Evolutionary conservation across 139 green algal species (phyloP).

Genomic region (Zygnema circumcarinatum): DNA sequence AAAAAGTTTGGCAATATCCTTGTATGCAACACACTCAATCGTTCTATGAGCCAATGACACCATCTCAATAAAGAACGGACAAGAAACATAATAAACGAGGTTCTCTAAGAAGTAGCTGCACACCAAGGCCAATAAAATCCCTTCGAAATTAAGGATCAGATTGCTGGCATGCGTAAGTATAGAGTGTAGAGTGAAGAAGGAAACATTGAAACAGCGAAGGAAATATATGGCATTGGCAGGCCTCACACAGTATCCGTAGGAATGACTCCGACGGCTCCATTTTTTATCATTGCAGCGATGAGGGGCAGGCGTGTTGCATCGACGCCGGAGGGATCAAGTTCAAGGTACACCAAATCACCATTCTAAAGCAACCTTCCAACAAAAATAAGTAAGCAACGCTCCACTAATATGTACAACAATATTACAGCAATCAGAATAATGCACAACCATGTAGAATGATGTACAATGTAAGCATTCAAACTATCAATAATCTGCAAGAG

Average conservation of each 20-base stretch:
- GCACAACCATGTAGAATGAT: neutral
- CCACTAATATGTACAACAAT: neutral
- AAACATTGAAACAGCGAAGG: too few species aligned
- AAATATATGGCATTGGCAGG: too few species aligned
- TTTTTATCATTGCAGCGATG: constrained; percentile 35
- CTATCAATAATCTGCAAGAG: neutral
- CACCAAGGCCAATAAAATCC: neutral
- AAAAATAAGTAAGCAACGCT: neutral
- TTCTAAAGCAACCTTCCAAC: neutral
- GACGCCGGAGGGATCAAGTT: constrained; percentile 3
- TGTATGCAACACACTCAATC: too few species aligned
- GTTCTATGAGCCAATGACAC: too few species aligned
- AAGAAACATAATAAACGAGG: too few species aligned
- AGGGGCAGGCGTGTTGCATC: neutral
- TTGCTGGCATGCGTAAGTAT: too few species aligned
- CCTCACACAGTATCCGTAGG: constrained; percentile 52
- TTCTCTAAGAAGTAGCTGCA: too few species aligned
- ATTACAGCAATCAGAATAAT: constrained; percentile 1
- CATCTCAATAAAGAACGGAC: too few species aligned
- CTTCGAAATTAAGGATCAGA: neutral
- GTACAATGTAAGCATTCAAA: neutral
- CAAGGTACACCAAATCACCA: constrained; percentile 18
- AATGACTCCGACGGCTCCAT: constrained; percentile 40
- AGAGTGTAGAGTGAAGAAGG: too few species aligned
- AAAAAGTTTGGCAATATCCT: too few species aligned